Conservation (phyloP, 208 protist genomes). For the Leishmania amazonensis region DNA sequence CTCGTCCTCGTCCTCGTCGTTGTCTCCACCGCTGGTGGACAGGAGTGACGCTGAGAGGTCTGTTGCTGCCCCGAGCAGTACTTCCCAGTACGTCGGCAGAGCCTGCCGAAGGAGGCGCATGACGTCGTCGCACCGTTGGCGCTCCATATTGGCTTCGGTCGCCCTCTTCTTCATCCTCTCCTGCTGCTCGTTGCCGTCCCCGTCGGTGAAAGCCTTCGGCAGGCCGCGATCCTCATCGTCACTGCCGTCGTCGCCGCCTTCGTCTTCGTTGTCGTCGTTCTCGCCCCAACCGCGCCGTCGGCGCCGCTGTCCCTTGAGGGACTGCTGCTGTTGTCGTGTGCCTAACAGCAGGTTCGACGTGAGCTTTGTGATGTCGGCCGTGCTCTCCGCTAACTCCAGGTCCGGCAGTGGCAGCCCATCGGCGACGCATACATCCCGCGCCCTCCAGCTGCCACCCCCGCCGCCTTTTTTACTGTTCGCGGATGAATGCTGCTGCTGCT, state of each 20-base stretch:
- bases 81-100: conserved; percentile 41
- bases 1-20: neutral
- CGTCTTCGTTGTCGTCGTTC: conserved; percentile 7
- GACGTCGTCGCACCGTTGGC: conserved; percentile 11
- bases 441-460: conserved; percentile 3
- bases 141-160: neutral
- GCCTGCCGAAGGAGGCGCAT: conserved; percentile 20
- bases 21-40: conserved; percentile 4
- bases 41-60: conserved; percentile 3
- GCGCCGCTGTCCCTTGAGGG: neutral
- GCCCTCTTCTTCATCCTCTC: neutral
- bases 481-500: neutral
- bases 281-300: neutral
- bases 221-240: conserved; percentile 3
- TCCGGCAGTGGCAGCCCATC: conserved; percentile 14
- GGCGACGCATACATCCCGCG: neutral
- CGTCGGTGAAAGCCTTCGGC: neutral
- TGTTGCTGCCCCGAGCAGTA: conserved; percentile 25
- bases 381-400: conserved; percentile 27
- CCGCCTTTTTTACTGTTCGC: neutral
- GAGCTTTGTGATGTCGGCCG: conserved; percentile 21
- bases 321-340: neutral
- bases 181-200: conserved; percentile 5
- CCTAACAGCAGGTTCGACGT: neutral
- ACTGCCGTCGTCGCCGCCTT: neutral